Evolutionary conservation across 78 protist species (phyloP).

Genomic region (Chrysochromulina tobinii): DNA sequence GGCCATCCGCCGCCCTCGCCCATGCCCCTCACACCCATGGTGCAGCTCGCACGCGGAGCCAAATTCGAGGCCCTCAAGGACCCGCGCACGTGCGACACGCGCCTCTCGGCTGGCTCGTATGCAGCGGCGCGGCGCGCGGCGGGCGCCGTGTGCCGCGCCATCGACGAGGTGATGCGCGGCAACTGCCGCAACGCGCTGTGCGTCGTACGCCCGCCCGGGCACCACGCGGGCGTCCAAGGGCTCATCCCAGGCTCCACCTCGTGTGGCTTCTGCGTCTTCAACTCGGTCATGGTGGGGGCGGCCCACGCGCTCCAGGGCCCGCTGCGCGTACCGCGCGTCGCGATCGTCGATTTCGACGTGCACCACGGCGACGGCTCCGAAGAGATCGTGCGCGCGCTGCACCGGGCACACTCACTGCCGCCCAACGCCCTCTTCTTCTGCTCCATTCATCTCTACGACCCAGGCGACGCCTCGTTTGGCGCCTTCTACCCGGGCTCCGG

Average conservation of each 20-base stretch:
- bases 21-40: background rate
- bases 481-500: background rate
- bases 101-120: conserved; percentile 58
- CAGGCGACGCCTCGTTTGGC: background rate
- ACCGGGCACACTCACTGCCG: background rate
- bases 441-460: background rate
- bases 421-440: background rate
- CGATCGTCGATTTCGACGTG: conserved; percentile 77
- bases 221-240: conserved; percentile 64
- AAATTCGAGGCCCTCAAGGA: conserved; percentile 2
- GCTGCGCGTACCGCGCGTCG: conserved; percentile 40
- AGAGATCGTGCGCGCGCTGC: background rate
- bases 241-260: conserved; percentile 51
- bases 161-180: conserved; percentile 49
- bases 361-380: conserved; percentile 72
- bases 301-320: background rate
- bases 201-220: conserved; percentile 76
- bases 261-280: conserved; percentile 40
- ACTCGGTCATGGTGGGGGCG: conserved; percentile 1
- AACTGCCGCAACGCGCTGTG: conserved; percentile 58
- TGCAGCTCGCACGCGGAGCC: background rate
- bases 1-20: background rate
- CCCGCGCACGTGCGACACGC: conserved; percentile 61
- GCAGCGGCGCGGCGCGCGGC: conserved; percentile 62
- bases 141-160: conserved; percentile 70